These are phyloP conservation scores for Blastobotrys parvus DNA, from an alignment of 805 yeast genomes.

Conservation along the genomic window DNA sequence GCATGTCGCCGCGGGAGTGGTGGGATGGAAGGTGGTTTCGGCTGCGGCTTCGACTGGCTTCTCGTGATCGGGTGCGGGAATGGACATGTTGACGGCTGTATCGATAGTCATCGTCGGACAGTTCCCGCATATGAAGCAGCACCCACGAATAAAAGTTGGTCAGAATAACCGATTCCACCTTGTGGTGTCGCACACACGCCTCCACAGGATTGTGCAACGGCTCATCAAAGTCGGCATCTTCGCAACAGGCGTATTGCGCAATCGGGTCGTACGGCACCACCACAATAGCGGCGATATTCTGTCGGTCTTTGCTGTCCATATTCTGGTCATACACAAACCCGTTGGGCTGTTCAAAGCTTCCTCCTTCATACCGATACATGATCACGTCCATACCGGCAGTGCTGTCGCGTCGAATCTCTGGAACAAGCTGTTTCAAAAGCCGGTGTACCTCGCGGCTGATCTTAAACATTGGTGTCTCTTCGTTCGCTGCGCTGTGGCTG, in stretches of 20 bases:
- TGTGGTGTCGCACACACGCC: background rate
- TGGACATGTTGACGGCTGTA: background rate
- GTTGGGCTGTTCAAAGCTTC: background rate
- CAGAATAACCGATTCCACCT: background rate
- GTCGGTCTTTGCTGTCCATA: background rate
- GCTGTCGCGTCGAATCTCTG: background rate
- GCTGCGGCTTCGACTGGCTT: background rate
- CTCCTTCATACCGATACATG: background rate
- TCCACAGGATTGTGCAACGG: background rate
- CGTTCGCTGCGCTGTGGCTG: no score
- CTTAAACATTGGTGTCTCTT: no score
- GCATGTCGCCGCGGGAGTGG: background rate
- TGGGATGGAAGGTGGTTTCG: background rate
- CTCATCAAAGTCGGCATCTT: background rate
- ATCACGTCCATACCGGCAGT: background rate
- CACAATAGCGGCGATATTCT: background rate
- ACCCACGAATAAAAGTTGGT: background rate
- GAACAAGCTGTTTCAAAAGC: background rate
- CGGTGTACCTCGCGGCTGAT: background rate
- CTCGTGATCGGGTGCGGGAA: background rate
- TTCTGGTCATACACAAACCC: background rate
- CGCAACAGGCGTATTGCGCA: background rate
- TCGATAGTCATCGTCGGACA: background rate
- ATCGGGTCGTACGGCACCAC: background rate
- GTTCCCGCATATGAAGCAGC: background rate